These are phyloP conservation scores for Colletotrichum paranaense DNA, from an alignment of 2,329 filamentous ascomycete genomes.

Conservation along the genomic window DNA sequence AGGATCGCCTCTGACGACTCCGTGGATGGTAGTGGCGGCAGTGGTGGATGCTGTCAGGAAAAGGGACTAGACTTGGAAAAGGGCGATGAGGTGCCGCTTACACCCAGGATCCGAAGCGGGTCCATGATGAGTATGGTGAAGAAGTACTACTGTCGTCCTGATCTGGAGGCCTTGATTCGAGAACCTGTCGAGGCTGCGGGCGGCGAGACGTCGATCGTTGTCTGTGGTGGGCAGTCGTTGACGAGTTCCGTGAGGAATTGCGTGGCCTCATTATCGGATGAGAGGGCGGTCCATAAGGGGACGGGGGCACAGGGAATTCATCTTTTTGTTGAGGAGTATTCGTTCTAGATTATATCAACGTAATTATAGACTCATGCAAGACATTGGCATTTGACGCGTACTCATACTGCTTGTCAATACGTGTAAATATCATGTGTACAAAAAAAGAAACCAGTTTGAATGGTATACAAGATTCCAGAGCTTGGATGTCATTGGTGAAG, in stretches of 20 bases:
- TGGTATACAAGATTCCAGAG: too few species aligned
- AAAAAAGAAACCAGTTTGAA: too few species aligned
- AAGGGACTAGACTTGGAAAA: conserved; percentile 27
- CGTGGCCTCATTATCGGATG: conserved; percentile 67
- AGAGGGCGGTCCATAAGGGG: conserved; percentile 72
- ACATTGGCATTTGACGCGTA: neutral
- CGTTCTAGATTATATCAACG: conserved; percentile 50
- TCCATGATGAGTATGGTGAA: conserved; percentile 48
- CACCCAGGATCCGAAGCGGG: conserved; percentile 19
- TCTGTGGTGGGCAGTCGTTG: conserved; percentile 68
- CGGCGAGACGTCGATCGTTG: conserved; percentile 71
- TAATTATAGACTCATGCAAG: neutral
- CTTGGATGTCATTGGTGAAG: neutral
- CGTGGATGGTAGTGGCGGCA: neutral
- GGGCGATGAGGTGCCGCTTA: conserved; percentile 39
- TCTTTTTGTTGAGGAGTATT: conserved; percentile 70
- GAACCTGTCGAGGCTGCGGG: conserved; percentile 66
- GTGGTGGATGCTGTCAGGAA: neutral
- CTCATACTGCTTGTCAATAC: neutral
- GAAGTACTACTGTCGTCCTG: conserved; percentile 59
- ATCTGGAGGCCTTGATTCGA: conserved; percentile 64
- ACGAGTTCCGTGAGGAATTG: conserved; percentile 65
- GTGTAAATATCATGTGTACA: too few species aligned
- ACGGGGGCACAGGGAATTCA: conserved; percentile 72
- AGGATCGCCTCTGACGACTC: conserved; percentile 8